Evolutionary conservation across 2,329 filamentous ascomycete genomes (phyloP).

Genomic region (Mycosphaerella arachidis): DNA sequence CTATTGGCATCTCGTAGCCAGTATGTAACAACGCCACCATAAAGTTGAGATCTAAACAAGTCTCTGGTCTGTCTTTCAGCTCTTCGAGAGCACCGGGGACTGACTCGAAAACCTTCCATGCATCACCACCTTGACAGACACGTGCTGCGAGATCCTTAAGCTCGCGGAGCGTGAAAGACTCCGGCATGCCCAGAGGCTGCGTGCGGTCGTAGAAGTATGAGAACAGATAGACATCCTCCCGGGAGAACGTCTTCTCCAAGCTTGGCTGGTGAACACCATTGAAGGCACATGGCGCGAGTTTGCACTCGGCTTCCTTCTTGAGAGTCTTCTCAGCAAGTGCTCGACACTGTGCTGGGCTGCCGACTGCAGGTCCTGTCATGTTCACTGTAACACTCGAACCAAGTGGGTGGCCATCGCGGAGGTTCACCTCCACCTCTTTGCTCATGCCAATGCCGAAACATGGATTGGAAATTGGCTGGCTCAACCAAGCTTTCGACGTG

Average conservation of each 20-base stretch:
- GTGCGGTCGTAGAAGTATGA: constrained; percentile 98
- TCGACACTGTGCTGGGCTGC: constrained; percentile 81
- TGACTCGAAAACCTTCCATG: constrained; percentile 76
- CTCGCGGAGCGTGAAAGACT: constrained; percentile 88
- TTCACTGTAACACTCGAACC: constrained; percentile 65
- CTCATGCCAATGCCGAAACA: constrained; percentile 80
- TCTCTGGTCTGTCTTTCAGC: constrained; percentile 76
- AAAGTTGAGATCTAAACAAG: constrained; percentile 93
- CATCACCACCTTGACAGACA: constrained; percentile 80
- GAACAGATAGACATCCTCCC: constrained; percentile 92
- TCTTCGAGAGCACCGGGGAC: constrained; percentile 76
- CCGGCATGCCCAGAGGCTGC: constrained; percentile 93
- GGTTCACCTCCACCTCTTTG: constrained; percentile 66
- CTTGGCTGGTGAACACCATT: constrained; percentile 94
- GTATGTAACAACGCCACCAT: constrained; percentile 91
- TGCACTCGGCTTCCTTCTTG: constrained; percentile 77
- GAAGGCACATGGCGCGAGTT: constrained; percentile 90
- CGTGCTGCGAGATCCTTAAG: constrained; percentile 78
- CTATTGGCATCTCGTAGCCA: constrained; percentile 96
- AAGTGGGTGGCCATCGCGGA: constrained; percentile 62
- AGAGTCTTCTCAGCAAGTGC: constrained; percentile 85
- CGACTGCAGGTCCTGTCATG: constrained; percentile 77
- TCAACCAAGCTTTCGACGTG: constrained; percentile 58
- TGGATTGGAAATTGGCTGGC: constrained; percentile 70
- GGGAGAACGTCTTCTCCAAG: constrained; percentile 83